These are phyloP conservation scores for Pseudohalonectria lignicola DNA, from an alignment of 2,329 filamentous ascomycete genomes.

Conservation along the genomic window DNA sequence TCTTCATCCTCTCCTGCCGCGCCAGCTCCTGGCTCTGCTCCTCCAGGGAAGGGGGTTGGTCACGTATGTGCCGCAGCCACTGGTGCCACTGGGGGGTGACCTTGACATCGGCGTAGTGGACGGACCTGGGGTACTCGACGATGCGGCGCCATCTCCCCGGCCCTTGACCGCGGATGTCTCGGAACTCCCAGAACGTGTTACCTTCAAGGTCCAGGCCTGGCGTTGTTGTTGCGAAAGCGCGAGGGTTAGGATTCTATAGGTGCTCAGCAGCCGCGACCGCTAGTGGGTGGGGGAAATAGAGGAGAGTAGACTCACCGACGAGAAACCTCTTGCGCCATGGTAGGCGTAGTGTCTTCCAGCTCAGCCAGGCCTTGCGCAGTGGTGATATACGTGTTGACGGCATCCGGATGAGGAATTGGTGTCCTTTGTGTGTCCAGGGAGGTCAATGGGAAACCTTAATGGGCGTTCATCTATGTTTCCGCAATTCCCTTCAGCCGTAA, in stretches of 20 bases:
- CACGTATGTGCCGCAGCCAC: conserved; percentile 53
- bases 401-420: background rate
- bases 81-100: conserved; percentile 57
- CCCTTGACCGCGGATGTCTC: conserved; percentile 32
- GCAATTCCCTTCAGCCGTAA: no score
- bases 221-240: background rate
- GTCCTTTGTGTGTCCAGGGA: no score
- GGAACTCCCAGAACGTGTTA: conserved; percentile 62
- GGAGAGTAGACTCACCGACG: conserved; percentile 44
- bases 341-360: conserved; percentile 50
- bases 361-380: conserved; percentile 37
- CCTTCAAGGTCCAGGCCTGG: conserved; percentile 52
- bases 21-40: conserved; percentile 45
- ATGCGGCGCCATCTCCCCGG: conserved; percentile 46
- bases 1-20: conserved; percentile 40
- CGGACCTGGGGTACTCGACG: conserved; percentile 43
- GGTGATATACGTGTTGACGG: conserved; percentile 24
- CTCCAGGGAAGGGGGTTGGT: conserved; percentile 38
- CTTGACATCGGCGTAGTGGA: conserved; percentile 41
- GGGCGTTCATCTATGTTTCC: no score
- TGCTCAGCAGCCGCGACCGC: no score
- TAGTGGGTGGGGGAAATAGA: no score
- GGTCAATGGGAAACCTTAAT: no score
- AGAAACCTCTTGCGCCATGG: conserved; percentile 56
- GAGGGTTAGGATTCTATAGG: background rate